Base-by-base conservation (phyloP, 2,329 filamentous ascomycete genomes). In the Fusarium anguioides region DNA sequence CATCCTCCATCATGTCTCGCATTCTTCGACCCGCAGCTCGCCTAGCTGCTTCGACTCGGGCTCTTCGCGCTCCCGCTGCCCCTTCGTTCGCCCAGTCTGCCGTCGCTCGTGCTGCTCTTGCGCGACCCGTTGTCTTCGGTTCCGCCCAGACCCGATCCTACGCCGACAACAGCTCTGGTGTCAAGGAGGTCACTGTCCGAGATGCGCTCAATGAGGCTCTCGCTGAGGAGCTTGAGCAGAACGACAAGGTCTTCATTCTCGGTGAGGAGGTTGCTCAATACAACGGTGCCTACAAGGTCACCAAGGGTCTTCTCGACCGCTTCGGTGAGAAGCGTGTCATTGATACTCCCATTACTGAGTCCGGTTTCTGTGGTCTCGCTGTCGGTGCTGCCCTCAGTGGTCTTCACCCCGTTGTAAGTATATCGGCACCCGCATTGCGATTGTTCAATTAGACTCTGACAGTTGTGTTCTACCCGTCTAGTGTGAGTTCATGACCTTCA, bases 401-500 rank as follows among this genome's bases (percentile, higher is more conserved):
- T 71, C 87, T 99, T 74, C 91, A 96, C 83, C 96, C 96, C 64
- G 88, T 99, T 74, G 93, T 97, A 85, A 86, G 93, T 88, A 55
- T 26, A 27, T 40, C 10, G 26, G 24, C 10, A 33, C 18, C 35
- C 12, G n/a, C 14, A 29, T 20, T 27, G 14, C 11, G 24, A 49
- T 58, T 54, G 48, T 64, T 36, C 24, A 35, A 45, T 20, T 26
- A 20, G 23, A 23, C 20, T 45, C 71, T 70, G 39, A 71, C 40
- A 18, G 21, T 39, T 37, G 37, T 50, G 14, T 42, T 52, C 39
- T 18, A 46, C n/a, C 35, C 21, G 18, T 63, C 14, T 62, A 96
- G 93, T 96, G 92, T 88, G 96, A 99, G 85, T 99, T 99, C 87
- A 99, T 99, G 96, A 99, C 96, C 77, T 98, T 97, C 89, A 99